Evolutionary conservation across 805 yeast genomes (phyloP).

Genomic region (Teunomyces tritomae): DNA sequence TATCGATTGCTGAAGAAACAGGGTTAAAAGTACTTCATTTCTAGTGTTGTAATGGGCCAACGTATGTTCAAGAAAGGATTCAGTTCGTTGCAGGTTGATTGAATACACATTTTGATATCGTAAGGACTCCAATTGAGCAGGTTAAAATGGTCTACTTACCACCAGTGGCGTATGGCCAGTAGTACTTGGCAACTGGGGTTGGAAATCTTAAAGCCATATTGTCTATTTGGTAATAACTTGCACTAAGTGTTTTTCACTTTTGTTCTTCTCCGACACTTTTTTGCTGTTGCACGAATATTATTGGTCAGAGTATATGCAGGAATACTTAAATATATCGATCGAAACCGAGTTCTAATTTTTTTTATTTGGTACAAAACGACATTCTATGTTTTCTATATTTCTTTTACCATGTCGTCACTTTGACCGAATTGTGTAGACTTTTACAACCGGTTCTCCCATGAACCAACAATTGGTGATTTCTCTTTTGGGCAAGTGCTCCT

Average conservation of each 20-base stretch:
- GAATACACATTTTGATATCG: no score
- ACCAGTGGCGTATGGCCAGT: conserved; percentile 89
- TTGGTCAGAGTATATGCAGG: conserved; percentile 8
- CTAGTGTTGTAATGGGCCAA: no score
- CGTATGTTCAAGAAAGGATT: no score
- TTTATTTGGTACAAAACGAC: no score
- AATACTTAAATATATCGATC: neutral
- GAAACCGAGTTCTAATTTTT: no score
- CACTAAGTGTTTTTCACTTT: conserved; percentile 4
- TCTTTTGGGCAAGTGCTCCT: neutral
- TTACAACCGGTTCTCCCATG: conserved; percentile 7
- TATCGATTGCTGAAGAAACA: no score
- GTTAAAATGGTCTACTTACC: conserved; percentile 46
- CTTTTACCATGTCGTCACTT: neutral
- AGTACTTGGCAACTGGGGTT: conserved; percentile 60
- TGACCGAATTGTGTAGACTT: conserved; percentile 9
- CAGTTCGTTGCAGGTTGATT: no score
- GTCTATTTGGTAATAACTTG: neutral
- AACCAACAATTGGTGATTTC: conserved; percentile 18
- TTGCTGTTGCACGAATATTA: conserved; percentile 4
- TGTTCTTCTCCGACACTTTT: conserved; percentile 4
- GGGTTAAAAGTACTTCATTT: no score
- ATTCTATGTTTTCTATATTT: neutral
- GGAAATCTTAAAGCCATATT: conserved; percentile 41
- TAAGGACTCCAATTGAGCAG: conserved; percentile 1